Percentiles rank a stretch among this genome's conserved stretches.
Conservation (phyloP, 2,329 filamentous ascomycete genomes). For the Aspergillus puulaauensis region DNA sequence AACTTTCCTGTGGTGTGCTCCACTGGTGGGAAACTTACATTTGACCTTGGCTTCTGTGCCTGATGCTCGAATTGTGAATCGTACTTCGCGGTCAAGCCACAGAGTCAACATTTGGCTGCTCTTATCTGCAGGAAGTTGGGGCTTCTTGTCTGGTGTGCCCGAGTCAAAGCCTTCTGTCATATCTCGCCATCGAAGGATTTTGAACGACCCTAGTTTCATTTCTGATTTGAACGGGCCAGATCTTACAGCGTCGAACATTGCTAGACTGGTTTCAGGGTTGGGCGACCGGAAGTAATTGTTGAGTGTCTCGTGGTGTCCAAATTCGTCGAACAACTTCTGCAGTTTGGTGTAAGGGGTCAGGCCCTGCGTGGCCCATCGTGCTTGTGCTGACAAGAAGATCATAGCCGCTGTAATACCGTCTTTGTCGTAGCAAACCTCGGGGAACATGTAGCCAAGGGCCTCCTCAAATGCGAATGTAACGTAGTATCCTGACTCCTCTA, state of each 20-base stretch:
- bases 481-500: constrained; percentile 50
- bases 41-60: constrained; percentile 70
- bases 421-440: constrained; percentile 62
- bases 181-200: constrained; percentile 61
- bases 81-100: constrained; percentile 54
- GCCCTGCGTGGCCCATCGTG: constrained; percentile 51
- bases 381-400: constrained; percentile 57
- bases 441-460: constrained; percentile 67
- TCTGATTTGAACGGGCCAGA: constrained; percentile 43
- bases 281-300: constrained; percentile 66
- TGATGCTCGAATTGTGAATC: constrained; percentile 61
- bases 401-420: constrained; percentile 62
- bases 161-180: constrained; percentile 62
- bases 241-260: constrained; percentile 57
- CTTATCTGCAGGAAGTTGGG: constrained; percentile 56
- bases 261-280: constrained; percentile 50
- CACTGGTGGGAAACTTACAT: constrained; percentile 33
- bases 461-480: constrained; percentile 64
- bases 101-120: constrained; percentile 64
- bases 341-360: constrained; percentile 59
- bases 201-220: constrained; percentile 50
- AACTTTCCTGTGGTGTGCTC: not conserved
- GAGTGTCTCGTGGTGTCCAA: constrained; percentile 62
- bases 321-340: constrained; percentile 55
- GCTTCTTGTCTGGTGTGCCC: constrained; percentile 50